Percentiles rank a stretch among this genome's conserved stretches.
Conservation (phyloP, 306 rosid genomes). For the Dryas drummondii region DNA sequence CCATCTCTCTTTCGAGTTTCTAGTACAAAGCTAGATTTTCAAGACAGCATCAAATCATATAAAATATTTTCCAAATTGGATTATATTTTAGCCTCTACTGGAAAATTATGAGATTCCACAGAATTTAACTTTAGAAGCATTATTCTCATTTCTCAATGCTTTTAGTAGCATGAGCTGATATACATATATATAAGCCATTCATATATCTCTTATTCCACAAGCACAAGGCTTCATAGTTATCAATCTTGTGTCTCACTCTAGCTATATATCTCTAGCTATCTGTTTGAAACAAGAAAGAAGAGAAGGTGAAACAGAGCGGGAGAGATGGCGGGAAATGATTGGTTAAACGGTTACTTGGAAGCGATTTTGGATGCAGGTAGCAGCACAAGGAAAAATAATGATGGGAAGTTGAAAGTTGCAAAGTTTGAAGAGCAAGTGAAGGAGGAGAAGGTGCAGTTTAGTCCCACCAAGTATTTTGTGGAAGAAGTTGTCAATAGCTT, state of each 20-base stretch:
- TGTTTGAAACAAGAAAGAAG: not conserved
- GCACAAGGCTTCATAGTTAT: not conserved
- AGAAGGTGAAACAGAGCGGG: not conserved
- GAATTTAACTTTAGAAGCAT: slow-evolving; percentile 6
- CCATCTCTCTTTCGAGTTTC: not conserved
- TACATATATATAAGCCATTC: not conserved
- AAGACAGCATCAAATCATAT: slow-evolving; percentile 8
- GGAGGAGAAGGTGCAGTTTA: slow-evolving; percentile 45
- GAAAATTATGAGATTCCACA: not conserved
- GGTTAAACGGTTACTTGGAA: slow-evolving; percentile 76
- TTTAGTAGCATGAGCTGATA: not conserved
- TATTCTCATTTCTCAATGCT: slow-evolving; percentile 14
- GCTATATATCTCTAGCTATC: not conserved
- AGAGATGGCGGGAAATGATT: slow-evolving; percentile 61
- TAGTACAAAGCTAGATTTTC: not conserved
- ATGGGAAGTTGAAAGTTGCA: slow-evolving; percentile 33
- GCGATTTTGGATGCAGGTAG: slow-evolving; percentile 76
- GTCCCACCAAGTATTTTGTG: slow-evolving; percentile 72
- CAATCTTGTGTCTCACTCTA: not conserved
- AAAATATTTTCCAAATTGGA: not conserved
- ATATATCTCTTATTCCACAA: not conserved
- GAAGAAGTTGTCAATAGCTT: slow-evolving; percentile 67
- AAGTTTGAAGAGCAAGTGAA: slow-evolving; percentile 41
- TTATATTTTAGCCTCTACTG: not conserved
- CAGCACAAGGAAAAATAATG: slow-evolving; percentile 32